Evolutionary conservation across 805 yeast species (phyloP).

Genomic region (Metschnikowia chrysomelidarum): DNA sequence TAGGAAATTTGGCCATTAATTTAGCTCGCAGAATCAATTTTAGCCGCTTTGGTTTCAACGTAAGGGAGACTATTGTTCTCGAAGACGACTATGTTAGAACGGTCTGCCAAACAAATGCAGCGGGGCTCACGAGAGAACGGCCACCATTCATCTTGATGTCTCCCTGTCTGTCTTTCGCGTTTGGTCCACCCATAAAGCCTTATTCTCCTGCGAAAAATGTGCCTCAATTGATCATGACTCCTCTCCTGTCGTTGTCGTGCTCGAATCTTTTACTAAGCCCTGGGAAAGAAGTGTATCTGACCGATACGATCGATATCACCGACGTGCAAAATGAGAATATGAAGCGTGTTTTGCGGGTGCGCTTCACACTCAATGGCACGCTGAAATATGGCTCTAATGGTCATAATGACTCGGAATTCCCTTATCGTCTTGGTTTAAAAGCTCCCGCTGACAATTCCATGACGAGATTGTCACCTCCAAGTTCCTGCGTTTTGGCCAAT

Average conservation of each 20-base stretch:
- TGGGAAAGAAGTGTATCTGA: conserved; percentile 8
- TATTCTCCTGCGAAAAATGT: conserved; percentile 5
- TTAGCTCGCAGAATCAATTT: too few relatives aligned
- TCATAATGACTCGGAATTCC: too few relatives aligned
- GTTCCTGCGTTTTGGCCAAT: conserved; percentile 6
- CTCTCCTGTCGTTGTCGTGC: conserved; percentile 3
- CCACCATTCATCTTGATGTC: conserved; percentile 5
- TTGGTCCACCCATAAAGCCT: conserved; percentile 10
- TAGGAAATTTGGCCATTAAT: too few relatives aligned
- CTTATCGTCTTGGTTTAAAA: too few relatives aligned
- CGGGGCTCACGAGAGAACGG: conserved; percentile 4
- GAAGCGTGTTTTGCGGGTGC: conserved; percentile 11
- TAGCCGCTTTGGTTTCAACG: too few relatives aligned
- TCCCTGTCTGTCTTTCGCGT: conserved; percentile 10
- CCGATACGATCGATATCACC: conserved; percentile 7
- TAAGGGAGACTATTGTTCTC: too few relatives aligned
- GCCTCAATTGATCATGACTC: conserved; percentile 8
- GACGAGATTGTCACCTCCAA: neutral
- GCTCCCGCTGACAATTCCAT: neutral
- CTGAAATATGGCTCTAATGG: neutral
- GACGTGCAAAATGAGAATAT: conserved; percentile 5
- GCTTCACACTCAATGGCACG: conserved; percentile 7
- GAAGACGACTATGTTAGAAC: too few relatives aligned
- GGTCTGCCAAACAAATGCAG: too few relatives aligned
- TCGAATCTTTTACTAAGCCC: conserved; percentile 7